Evolutionary conservation across 2,329 filamentous ascomycete species (phyloP), one percentile per base, ranked within the genome.

Genomic region (Penicillium sp.): DNA sequence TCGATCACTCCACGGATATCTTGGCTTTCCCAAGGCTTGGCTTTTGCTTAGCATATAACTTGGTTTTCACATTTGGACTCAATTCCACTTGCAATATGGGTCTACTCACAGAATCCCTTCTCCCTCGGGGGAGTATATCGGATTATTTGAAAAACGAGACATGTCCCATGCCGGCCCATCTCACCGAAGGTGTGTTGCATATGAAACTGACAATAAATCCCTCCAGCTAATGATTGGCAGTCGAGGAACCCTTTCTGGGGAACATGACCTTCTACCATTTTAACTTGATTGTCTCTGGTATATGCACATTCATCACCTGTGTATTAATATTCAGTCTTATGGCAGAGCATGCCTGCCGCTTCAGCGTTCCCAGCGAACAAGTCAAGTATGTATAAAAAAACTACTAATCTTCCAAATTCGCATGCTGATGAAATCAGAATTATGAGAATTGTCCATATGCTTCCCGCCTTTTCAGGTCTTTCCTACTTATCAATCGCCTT

Each of bases 291-390:
- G 33, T 50, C 10, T 50, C 48, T 8, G 48, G 48, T 27, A 35
- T n/a, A 26, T 50, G 48, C 48, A 50, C 48, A 9, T 37, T 50
- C n/a, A 24, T 50, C 10, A 50, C 48, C 4, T 71, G 61, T n/a
- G 33, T 77, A 3, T 54, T 69, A 24, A 69, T 71, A 4, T 62
- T 72, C 13, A 26, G 54, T 7, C 56, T 74, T 21, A 73, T 76
- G 64, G 21, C 63, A 16, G 65, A 64, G 21, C 76, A 78, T 54
- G 72, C 73, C 5, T 74, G 71, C 1, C 73, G 75, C 31, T 66
- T 76, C 10, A 78, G 75, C 60, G 73, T 74, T 35, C 75, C 75
- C 2, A 71, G 68, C 43, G 72, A 79, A 55, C 77, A 79, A 58
- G 64, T 74, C 52, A 74, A 78, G 74, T 74, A 67, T 35, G 11